Evolutionary conservation across 768 basidiomycete species (phyloP).

Genomic region (Sarcodon aspratus): DNA sequence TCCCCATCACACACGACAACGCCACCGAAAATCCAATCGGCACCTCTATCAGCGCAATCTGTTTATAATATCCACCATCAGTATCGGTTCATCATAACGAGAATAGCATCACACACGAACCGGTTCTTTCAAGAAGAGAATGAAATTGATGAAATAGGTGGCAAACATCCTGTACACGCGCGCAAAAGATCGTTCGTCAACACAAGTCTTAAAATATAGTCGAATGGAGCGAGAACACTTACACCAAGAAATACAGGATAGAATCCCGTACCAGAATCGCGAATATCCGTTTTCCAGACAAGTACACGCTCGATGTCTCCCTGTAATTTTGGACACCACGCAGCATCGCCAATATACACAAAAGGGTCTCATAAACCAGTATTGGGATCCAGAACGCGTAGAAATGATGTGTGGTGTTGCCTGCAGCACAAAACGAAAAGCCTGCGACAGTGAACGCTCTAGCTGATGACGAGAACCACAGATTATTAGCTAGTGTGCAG

Average conservation of each 20-base stretch:
- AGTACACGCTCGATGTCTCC: slow-evolving; percentile 18
- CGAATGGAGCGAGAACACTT: slow-evolving; percentile 13
- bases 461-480: neutral
- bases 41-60: slow-evolving; percentile 34
- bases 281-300: slow-evolving; percentile 32
- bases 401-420: slow-evolving; percentile 27
- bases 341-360: slow-evolving; percentile 39
- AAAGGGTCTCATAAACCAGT: slow-evolving; percentile 38
- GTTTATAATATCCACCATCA: neutral
- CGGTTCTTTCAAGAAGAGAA: slow-evolving; percentile 15
- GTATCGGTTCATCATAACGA: neutral
- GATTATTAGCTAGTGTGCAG: neutral
- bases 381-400: slow-evolving; percentile 54
- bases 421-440: slow-evolving; percentile 31
- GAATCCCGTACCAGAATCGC: slow-evolving; percentile 44
- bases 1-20: slow-evolving; percentile 47
- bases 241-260: slow-evolving; percentile 46
- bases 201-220: neutral
- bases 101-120: slow-evolving; percentile 6
- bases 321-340: slow-evolving; percentile 36
- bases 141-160: slow-evolving; percentile 37
- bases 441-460: slow-evolving; percentile 8
- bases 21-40: slow-evolving; percentile 49
- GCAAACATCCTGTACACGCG: slow-evolving; percentile 32
- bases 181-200: neutral